phyloP scores from a whole-genome alignment of 176 grass and related monocot genomes.

The Aegilops longissima region DNA sequence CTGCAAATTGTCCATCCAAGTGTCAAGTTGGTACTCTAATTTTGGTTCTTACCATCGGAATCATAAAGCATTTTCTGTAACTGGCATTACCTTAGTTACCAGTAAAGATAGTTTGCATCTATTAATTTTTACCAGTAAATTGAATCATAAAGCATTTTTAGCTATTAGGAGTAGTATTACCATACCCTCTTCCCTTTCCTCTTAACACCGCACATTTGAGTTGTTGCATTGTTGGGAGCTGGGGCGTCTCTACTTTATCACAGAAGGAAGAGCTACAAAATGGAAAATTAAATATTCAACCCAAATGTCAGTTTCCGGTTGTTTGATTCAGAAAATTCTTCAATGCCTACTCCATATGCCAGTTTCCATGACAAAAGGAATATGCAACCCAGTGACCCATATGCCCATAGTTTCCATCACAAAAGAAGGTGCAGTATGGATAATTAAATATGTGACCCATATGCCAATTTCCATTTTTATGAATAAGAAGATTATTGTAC shows the following conservation, averaged over 20 bases:
- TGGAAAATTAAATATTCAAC: neutral
- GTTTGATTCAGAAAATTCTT: no score
- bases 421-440: neutral
- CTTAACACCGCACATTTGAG: neutral
- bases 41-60: conserved; percentile 3
- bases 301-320: neutral
- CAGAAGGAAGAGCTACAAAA: neutral
- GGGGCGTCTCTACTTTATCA: neutral
- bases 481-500: neutral
- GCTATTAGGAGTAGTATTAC: neutral
- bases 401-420: neutral
- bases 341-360: no score
- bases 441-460: neutral
- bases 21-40: neutral
- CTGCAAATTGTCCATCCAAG: neutral
- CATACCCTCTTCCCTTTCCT: neutral
- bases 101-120: neutral
- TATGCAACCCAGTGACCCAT: no score
- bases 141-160: neutral
- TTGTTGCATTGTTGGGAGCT: neutral
- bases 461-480: neutral
- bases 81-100: neutral
- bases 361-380: no score
- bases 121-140: neutral
- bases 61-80: neutral